Base-by-base conservation (phyloP, 768 basidiomycete genomes). In the Lactifluus echinatus region DNA sequence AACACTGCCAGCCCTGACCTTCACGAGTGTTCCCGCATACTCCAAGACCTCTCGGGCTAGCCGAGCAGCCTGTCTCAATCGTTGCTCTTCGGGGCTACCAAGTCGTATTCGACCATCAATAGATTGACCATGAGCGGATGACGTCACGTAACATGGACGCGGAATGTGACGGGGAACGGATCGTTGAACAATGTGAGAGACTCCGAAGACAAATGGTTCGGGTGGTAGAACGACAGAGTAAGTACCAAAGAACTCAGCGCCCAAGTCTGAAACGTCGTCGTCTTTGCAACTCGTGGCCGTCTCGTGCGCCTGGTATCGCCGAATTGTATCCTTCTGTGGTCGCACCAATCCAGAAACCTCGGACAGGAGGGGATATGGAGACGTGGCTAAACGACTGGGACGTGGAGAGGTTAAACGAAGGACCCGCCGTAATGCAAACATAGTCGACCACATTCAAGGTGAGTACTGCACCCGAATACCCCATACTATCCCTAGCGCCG, bases 131-230 rank as follows among this genome's bases (percentile, higher is more conserved):
- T 36, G 26, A n/a, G 53, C 12, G 34, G 59, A 39, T 31, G 43
- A 29, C 6, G 56, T 49, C 23, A 47, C 79, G 66, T 91, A 91
- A 0, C 69, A 62, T 1, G 89, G 89, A 42, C 73, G 72, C 3
- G 51, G 14, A 31, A 89, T 86, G 53, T 71, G 65, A 0, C 64
- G 28, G 14, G 89, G 88, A 6, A 90, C 83, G 8, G 59, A 50
- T 31, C 81, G 79, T 29, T 74, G 76, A 8, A 60, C 63, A 26
- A 87, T 82, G 59, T 87, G 85, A 21, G 77, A 73, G n/a, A 82
- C 79, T 17, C 85, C 85, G 65, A 78, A 80, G 17, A 83, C 71
- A 53, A 78, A 82, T 0, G 84, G 84, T 61, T 87, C 84, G n/a
- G 73, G 67, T 1, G 84, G 86, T 10, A 87, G 71, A 48, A 88